Base-by-base conservation (phyloP, 805 yeast species). In the Candida multigemmis region DNA sequence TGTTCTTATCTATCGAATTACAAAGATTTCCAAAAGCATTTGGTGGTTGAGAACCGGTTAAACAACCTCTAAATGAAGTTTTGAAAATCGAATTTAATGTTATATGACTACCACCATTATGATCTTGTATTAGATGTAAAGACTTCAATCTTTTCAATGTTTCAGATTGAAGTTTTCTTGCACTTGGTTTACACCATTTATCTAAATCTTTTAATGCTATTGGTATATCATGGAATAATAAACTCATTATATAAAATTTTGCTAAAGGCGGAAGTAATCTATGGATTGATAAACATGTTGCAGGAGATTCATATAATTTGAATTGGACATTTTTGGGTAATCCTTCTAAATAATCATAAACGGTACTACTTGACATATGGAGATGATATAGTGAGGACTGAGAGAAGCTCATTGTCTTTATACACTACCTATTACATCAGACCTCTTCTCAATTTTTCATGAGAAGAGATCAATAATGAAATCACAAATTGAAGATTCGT, bases 261-360 rank as follows among this genome's bases (percentile, higher is more conserved):
- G 96, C 94, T 38, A 91, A 54, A 14, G 87, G 76, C 0, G 98
- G 96, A 11, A 91, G 64, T 33, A 91, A 61, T 36, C 98, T 66
- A 50, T 78, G 87, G n/a, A 91, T 77, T 2, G 98, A 93, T 24
- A 91, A 63, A 48, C 96, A 86, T 30, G 98, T 84, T 8, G 96
- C 95, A 2, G 98, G 95, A 27, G 54, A 51, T 41, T 74, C 77
- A 53, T 82, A 91, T 13, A 91, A 66, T 44, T 85, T 72, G 13
- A 77, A 65, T 41, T 87, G 89, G n/a, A 85, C 83, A 5, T 80
- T 65, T 44, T 80, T 85, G 2, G 97, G 95, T 5, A 91, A 72
- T 12, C 83, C 85, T 47, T 86, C 96, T 34, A 91, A 63, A 53
- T 91, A 86, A 41, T 82, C 93, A 46, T 83, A 83, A 34, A 87